Base-by-base conservation (phyloP, 2,329 filamentous ascomycete species). In the Meredithiella fracta region DNA sequence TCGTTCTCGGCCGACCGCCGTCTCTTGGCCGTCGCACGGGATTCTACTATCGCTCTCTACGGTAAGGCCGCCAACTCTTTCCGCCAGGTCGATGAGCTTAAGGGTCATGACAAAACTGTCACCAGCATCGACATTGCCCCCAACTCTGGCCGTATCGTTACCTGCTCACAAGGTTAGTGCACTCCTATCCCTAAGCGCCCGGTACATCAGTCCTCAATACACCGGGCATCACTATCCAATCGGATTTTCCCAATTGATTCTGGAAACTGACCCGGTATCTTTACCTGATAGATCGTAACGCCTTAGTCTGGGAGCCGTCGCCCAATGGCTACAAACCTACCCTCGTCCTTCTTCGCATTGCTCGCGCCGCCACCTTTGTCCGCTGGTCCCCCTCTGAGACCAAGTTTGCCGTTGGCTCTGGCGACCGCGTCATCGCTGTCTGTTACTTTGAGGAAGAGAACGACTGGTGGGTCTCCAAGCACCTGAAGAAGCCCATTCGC, bases 401-500 rank as follows among this genome's bases (percentile, higher is more conserved):
- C 67, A 98, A 98, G 71, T 98, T 98, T 68, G 92, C 92, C 55
- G 92, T 97, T 25, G 92, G 92, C 59, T 96, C 90, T 26, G 92
- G 92, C 60, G 92, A 95, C 63, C 83, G 92, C 61, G 85, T 95
- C 61, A 95, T 98, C 64, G 89, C 92, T 42, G 79, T 97, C 63
- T 98, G 92, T 76, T 97, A 97, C 74, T 98, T 98, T 64, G 92
- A 98, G 67, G 87, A 95, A 68, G 92, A 98, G 70, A 96, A 98
- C 70, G 90, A 98, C 74, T 98, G 92, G 92, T 98, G 92, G 92
- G 91, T 98, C 44, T 96, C 90, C 38, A 98, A 98, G 77, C 92
- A 98, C 71, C 73, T 98, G 66, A 97, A 97, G 80, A 98, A 97
- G 78, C 92, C 92, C 20, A 94, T 98, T 64, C 86, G 91, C 62